phyloP scores from a whole-genome alignment of 2,329 filamentous ascomycete genomes.

The Scorias spongiosa region DNA sequence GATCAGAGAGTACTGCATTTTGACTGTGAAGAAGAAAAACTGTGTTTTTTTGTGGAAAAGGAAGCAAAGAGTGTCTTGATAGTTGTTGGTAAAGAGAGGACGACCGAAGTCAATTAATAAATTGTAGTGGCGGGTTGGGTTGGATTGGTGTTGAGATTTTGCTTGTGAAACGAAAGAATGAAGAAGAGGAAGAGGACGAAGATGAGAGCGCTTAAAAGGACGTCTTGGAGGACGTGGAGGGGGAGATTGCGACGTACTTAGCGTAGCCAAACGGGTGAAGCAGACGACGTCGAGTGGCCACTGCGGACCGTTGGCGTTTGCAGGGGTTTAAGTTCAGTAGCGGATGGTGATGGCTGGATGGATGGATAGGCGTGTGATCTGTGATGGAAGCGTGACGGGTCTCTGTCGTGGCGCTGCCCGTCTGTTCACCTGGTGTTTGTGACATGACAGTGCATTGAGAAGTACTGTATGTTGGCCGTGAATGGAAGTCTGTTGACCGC shows the following conservation, averaged over 20 bases:
- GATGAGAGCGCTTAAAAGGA: not conserved
- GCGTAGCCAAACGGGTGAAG: not conserved
- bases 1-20: slow-evolving; percentile 1
- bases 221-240: not conserved
- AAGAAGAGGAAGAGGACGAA: not conserved
- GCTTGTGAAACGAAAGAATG: not conserved
- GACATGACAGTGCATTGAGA: no score
- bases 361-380: not conserved
- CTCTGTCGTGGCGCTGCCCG: no score
- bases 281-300: not conserved
- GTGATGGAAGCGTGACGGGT: no score
- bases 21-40: not conserved
- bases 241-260: not conserved
- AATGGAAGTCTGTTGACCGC: no score
- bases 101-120: slow-evolving; percentile 1
- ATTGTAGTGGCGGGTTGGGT: not conserved
- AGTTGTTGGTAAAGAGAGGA: not conserved
- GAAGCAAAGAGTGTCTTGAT: not conserved
- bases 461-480: no score
- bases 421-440: no score
- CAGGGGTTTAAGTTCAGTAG: not conserved
- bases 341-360: not conserved
- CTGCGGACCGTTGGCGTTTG: not conserved
- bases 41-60: not conserved
- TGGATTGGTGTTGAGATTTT: not conserved